Evolutionary conservation across 306 rosid species (phyloP), one percentile per base, ranked within the genome.

Genomic region (Macrotyloma uniflorum): DNA sequence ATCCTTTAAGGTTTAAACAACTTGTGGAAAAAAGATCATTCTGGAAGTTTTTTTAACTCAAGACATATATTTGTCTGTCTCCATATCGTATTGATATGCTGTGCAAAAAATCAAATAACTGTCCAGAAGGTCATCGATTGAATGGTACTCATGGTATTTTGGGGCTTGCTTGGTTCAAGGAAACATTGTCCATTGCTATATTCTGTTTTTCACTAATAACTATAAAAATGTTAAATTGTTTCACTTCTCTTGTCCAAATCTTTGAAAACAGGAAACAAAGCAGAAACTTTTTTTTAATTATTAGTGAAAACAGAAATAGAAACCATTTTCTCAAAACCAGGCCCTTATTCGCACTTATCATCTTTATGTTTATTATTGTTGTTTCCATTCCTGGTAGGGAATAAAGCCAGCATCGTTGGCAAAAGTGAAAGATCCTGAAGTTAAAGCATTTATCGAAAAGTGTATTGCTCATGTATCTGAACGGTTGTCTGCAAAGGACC

Each of bases 341-440:
- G 22, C 49, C 43, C 38, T 43, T 54, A n/a, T 49, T 38, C 23
- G 76, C 68, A 13, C 43, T 38, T 36, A 28, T 57, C 65, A 53
- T 79, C 33, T 6, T 33, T 10, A 12, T 40, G 55, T 53, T 77
- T 81, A 38, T 70, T 12, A 26, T 57, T 72, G 33, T 30, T 77
- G 35, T 77, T 84, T 76, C 71, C 45, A 81, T 77, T 55, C 50
- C 79, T 89, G 83, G 86, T 74, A 96, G 99, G 99, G 99, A 78
- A 85, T 86, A 80, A 96, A 91, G 85, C 98, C 98, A 30, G 97
- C 96, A 30, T 96, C 98, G 35, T 74, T 96, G 85, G 91, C 89
- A 40, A 96, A 90, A 86, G 98, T 96, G 33, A 75, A 82, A 47
- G 84, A 96, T 83, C 86, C 84, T 54, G 80, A 82, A 72, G 90